Base-by-base conservation (phyloP, 2,329 filamentous ascomycete species). In the Aspergillus udagawae region DNA sequence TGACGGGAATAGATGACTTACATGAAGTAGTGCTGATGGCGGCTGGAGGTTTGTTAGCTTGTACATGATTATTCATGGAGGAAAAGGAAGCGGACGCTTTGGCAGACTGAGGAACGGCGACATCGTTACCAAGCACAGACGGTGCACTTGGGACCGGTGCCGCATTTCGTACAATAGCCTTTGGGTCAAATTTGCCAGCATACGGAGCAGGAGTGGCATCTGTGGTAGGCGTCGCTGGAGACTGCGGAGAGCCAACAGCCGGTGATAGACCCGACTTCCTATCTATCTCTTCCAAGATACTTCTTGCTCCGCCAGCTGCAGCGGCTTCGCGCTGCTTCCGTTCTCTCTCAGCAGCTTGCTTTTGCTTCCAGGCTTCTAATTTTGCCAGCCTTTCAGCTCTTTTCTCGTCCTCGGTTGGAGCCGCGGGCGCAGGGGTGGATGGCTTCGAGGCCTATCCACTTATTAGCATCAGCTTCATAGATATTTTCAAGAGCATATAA, bases 301-400 rank as follows among this genome's bases (percentile, higher is more conserved):
- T 89, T 64, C 85, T 81, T 42, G 87, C 83, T 62, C 85, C 86
- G 57, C 83, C 84, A 44, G 84, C 80, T 53, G 85, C 85, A 42
- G 75, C 75, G 48, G 86, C 82, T 66, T 89, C 84, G 67, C 85
- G 86, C 70, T 89, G 85, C 70, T 90, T 90, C 61, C 83, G 83
- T 65, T 88, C 87, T 65, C 88, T 87, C 70, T 86, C 86, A 62
- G 91, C 89, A 5, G 81, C 81, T 70, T 91, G 88, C 75, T 92
- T 93, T 75, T 91, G 89, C 77, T 96, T 96, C 92, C 92, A 96
- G 56, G 90, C 90, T 72, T 93, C 90, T 28, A 96, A 77, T 70
- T 91, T 92, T 28, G 90, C 90, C 47, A 92, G 80, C 61, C 90
- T 82, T 73, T 93, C 90, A 51, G 88, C 89, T 72, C 92, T 91